A percentile compares a stretch with the other conserved stretches of the same genome.
Evolutionary conservation across 192 early-diverging fungal species (phyloP).

Genomic region (Coemansia sp.): DNA sequence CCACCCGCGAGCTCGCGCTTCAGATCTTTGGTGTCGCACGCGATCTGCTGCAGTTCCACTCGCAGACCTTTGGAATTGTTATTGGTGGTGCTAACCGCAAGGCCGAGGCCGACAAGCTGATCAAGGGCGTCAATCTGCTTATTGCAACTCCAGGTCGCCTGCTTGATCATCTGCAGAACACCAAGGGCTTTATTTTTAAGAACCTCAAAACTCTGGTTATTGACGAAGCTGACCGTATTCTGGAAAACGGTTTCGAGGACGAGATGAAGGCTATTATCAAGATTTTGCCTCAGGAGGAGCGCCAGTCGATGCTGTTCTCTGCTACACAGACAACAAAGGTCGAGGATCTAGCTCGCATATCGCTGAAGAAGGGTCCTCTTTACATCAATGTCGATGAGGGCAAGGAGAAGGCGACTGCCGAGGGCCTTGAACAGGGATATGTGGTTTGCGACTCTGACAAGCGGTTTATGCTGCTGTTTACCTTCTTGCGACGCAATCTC

Average conservation of each 20-base stretch:
- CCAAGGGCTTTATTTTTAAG: conserved; percentile 91
- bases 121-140: conserved; percentile 93
- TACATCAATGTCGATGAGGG: conserved; percentile 99
- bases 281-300: conserved; percentile 80
- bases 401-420: conserved; percentile 93
- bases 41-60: conserved; percentile 90
- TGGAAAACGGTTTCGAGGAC: conserved; percentile 97
- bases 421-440: conserved; percentile 97
- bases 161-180: conserved; percentile 98
- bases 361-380: conserved; percentile 90
- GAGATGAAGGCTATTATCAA: conserved; percentile 99
- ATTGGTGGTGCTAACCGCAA: conserved; percentile 98
- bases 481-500: conserved; percentile 95
- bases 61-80: conserved; percentile 97
- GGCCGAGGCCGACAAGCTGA: conserved; percentile 93
- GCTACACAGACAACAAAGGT: conserved; percentile 99
- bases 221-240: conserved; percentile 98
- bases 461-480: conserved; percentile 96
- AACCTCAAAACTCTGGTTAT: conserved; percentile 92
- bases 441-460: conserved; percentile 90
- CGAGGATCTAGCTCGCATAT: conserved; percentile 96
- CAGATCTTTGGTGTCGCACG: conserved; percentile 99
- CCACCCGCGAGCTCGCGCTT: conserved; percentile 96
- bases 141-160: conserved; percentile 96
- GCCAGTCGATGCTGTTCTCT: conserved; percentile 98